These are phyloP conservation scores for Malus hybrid DNA, from an alignment of 331 rosid genomes.

Conservation along the genomic window DNA sequence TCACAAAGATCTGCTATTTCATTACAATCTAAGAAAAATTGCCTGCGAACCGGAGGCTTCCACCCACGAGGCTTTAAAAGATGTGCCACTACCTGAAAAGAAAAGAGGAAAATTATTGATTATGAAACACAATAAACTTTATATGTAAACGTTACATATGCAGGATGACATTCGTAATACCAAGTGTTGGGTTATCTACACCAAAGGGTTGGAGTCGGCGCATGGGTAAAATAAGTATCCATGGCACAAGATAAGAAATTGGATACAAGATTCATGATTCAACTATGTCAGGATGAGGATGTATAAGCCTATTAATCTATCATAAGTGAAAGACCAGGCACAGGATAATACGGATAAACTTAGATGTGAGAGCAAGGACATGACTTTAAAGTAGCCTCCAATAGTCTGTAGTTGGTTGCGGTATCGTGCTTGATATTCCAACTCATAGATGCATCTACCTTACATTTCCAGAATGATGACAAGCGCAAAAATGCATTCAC, in stretches of 20 bases:
- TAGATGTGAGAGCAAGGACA: not conserved
- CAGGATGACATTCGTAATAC: not conserved
- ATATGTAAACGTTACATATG: not conserved
- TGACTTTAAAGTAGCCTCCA: not conserved
- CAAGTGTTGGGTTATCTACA: not conserved
- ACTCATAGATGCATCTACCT: not conserved
- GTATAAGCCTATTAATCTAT: not conserved
- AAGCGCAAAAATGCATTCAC: not conserved
- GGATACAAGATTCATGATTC: not conserved
- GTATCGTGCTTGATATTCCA: not conserved
- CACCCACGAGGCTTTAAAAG: constrained; percentile 99
- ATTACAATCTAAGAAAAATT: constrained; percentile 94
- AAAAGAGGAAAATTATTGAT: constrained; percentile 16
- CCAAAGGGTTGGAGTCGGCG: not conserved
- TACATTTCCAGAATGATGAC: not conserved
- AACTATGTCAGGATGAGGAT: not conserved
- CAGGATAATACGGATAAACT: not conserved
- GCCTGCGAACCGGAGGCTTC: constrained; percentile 99
- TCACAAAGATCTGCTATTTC: constrained; percentile 99
- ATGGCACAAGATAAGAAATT: not conserved
- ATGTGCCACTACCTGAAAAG: constrained; percentile 75
- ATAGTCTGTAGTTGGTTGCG: not conserved
- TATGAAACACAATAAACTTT: not conserved
- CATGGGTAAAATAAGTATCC: not conserved
- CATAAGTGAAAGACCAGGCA: not conserved